Percentiles rank a stretch among this genome's conserved stretches.
phyloP scores from a whole-genome alignment of 106 monocot species.

The Platanthera guangdongensis region DNA sequence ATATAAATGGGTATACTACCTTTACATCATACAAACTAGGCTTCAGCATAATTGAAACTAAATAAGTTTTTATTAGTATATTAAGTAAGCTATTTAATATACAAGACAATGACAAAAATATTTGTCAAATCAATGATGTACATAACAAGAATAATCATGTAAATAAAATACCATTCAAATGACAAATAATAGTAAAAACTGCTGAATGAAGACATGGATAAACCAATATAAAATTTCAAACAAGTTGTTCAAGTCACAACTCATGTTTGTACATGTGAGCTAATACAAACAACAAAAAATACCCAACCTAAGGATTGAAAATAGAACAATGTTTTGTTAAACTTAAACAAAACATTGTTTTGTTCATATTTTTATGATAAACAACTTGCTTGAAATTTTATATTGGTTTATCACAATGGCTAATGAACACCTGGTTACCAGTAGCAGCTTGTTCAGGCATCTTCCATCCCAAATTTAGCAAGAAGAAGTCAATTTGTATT shows the following conservation, averaged over 20 bases:
- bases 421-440: too few relatives aligned
- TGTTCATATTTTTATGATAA: too few relatives aligned
- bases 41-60: not conserved
- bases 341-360: too few relatives aligned
- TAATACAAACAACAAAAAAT: not conserved
- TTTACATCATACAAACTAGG: not conserved
- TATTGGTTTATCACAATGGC: too few relatives aligned
- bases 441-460: too few relatives aligned
- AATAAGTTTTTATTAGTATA: not conserved
- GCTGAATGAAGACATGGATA: not conserved
- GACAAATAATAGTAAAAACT: not conserved
- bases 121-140: not conserved
- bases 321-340: too few relatives aligned
- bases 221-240: not conserved
- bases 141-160: not conserved
- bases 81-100: too few relatives aligned
- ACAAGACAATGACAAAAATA: not conserved
- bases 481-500: too few relatives aligned
- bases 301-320: not conserved
- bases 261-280: not conserved
- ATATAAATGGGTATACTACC: too few relatives aligned
- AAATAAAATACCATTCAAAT: not conserved
- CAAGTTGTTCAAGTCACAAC: not conserved
- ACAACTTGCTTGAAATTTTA: too few relatives aligned
- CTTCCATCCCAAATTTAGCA: too few relatives aligned